phyloP scores from a whole-genome alignment of 352 stramenopile genomes.

The Pythium scleroteichum region DNA sequence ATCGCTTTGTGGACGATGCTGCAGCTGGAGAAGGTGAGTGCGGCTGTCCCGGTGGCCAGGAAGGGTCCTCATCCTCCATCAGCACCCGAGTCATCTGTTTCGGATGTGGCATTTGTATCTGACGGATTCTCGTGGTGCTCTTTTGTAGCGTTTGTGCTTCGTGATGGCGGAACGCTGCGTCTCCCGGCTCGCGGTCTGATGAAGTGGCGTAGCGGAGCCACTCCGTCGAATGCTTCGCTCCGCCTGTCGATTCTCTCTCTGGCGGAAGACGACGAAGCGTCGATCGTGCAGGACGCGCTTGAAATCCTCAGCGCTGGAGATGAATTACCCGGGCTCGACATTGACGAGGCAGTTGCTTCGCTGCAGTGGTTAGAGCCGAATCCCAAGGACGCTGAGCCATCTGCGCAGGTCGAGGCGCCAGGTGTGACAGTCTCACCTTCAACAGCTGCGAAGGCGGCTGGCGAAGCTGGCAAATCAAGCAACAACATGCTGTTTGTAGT shows the following conservation, averaged over 20 bases:
- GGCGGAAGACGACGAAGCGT: slow-evolving; percentile 40
- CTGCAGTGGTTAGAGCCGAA: slow-evolving; percentile 24
- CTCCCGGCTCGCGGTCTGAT: slow-evolving; percentile 50
- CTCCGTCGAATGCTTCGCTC: slow-evolving; percentile 22
- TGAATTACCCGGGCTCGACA: slow-evolving; percentile 16
- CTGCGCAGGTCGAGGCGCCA: background rate
- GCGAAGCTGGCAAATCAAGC: background rate
- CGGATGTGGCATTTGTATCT: background rate
- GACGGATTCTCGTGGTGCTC: background rate
- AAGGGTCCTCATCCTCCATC: background rate
- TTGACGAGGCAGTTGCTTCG: slow-evolving; percentile 13
- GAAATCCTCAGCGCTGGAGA: slow-evolving; percentile 50
- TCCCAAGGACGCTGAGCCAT: background rate
- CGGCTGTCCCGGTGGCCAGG: background rate
- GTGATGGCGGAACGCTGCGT: slow-evolving; percentile 38
- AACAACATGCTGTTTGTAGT: slow-evolving; percentile 32
- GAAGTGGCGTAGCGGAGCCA: slow-evolving; percentile 36
- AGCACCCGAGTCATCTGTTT: background rate
- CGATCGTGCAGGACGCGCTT: slow-evolving; percentile 52
- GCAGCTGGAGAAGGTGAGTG: slow-evolving; percentile 26
- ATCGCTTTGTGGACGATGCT: slow-evolving; percentile 40
- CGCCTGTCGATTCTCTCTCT: slow-evolving; percentile 50
- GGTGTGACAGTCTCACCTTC: slow-evolving; percentile 11
- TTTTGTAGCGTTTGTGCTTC: slow-evolving; percentile 29
- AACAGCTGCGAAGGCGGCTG: slow-evolving; percentile 4